Evolutionary conservation across 2,329 filamentous ascomycete genomes (phyloP).

Genomic region (Davidsoniella virescens): DNA sequence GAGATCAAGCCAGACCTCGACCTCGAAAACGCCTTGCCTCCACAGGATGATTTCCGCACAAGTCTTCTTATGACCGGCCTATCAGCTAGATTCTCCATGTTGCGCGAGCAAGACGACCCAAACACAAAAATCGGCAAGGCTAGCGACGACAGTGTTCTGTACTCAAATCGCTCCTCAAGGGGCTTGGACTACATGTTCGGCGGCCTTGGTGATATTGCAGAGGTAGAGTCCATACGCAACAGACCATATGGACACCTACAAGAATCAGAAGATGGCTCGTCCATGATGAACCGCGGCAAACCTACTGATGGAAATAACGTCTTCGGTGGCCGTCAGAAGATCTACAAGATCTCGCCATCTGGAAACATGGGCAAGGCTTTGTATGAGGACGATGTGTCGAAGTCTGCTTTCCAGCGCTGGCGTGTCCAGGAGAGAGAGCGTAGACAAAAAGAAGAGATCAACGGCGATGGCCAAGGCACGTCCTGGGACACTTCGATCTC

Average conservation of each 20-base stretch:
- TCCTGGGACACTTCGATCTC: not conserved
- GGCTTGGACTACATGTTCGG: conserved; percentile 47
- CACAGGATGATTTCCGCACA: conserved; percentile 81
- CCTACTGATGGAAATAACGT: conserved; percentile 81
- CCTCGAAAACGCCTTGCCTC: conserved; percentile 55
- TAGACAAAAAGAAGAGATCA: not conserved
- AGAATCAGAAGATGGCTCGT: conserved; percentile 63
- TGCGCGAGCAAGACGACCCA: conserved; percentile 86
- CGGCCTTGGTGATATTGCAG: conserved; percentile 60
- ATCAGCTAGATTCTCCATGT: conserved; percentile 91
- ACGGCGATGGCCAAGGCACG: not conserved
- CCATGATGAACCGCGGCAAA: conserved; percentile 71
- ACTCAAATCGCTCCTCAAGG: conserved; percentile 64
- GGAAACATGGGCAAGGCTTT: conserved; percentile 45
- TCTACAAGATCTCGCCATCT: conserved; percentile 63
- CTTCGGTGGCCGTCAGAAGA: conserved; percentile 90
- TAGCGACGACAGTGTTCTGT: conserved; percentile 84
- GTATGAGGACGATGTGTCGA: conserved; percentile 71
- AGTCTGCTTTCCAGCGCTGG: conserved; percentile 71
- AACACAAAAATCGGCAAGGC: conserved; percentile 81
- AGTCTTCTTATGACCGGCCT: conserved; percentile 91
- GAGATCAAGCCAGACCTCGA: conserved; percentile 54
- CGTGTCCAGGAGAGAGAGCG: conserved; percentile 45
- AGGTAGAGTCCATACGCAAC: conserved; percentile 66
- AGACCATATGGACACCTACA: conserved; percentile 42